Evolutionary conservation across 106 monocot genomes (phyloP), one percentile per base, ranked within the genome.

Genomic region (Phalaenopsis aphrodite): DNA sequence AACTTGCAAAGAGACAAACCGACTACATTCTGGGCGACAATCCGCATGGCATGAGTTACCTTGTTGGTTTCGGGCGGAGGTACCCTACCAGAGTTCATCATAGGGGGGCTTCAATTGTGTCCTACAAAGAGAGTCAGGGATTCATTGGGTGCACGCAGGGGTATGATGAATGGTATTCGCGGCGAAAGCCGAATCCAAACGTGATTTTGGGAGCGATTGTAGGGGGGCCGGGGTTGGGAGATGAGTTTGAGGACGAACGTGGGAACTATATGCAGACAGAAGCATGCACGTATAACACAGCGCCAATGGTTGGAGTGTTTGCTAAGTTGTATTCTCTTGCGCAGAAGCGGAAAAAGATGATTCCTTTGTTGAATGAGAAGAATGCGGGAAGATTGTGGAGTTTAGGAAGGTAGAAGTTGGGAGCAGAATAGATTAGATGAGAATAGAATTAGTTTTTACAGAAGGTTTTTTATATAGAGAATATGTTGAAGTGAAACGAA

Each of bases 71-170:
- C 69, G 95, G 95, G 17, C 17, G 18, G 1, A 90, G 82, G 76
- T 91, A 86, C 75, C 95, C 95, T 1, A 57, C 41, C 18, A 80
- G 82, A 24, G 92, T 95, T 55, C 95, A 95, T 86, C 95, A 95
- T 65, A 65, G 95, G 7, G 90, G 83, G 0, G 90, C 95, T 1
- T 92, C 92, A 58, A 89, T 90, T 3, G 86, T 88, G 82, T 66
- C 95, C 3, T 91, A 93, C 84, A 96, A 87, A 80, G 57, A 85
- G 58, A 88, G 77, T 79, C 88, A 82, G 9, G 91, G 80, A 19
- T 96, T 96, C 81, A 87, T 96, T 18, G 96, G 96, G 36, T 96
- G 96, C 86, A 91, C 89, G 8, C 96, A 96, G 24, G 96, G 96
- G n/a, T 96, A 93, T 42, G 84, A 93, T 16, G 79, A 84, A 19